phyloP scores from a whole-genome alignment of 768 basidiomycete genomes.

The Tylopilus felleus region DNA sequence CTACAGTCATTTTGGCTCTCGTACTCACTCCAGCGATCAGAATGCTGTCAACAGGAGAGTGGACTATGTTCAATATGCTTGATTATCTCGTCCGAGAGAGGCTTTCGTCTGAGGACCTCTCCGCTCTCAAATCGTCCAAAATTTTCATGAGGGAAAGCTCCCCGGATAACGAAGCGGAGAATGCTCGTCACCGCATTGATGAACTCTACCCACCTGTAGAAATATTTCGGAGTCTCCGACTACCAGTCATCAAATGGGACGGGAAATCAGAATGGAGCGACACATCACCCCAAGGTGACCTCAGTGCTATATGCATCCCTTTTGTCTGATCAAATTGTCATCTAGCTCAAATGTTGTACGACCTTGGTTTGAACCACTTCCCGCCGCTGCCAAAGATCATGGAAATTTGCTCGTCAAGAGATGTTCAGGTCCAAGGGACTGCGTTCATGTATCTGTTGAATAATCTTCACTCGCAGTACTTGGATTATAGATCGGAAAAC shows the following conservation, averaged over 20 bases:
- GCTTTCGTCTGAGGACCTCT: not conserved
- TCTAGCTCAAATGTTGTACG: conserved; percentile 67
- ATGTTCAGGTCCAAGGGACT: conserved; percentile 42
- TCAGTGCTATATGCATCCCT: not conserved
- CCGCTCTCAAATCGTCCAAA: no score
- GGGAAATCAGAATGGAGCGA: conserved; percentile 65
- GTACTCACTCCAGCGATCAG: not conserved
- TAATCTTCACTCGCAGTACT: conserved; percentile 57
- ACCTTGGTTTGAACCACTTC: conserved; percentile 57
- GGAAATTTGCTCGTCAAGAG: conserved; percentile 55
- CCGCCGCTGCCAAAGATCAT: conserved; percentile 67
- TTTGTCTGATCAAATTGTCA: not conserved
- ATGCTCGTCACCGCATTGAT: conserved; percentile 51
- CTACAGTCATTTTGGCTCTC: not conserved
- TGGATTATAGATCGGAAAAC: conserved; percentile 46
- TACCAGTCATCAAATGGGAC: conserved; percentile 87
- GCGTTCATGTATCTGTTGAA: conserved; percentile 79
- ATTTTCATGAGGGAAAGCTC: conserved; percentile 11
- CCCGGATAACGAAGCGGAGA: conserved; percentile 26
- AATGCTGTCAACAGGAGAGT: not conserved
- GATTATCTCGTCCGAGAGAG: not conserved
- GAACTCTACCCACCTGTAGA: conserved; percentile 83
- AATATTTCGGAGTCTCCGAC: conserved; percentile 57
- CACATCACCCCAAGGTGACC: conserved; percentile 75
- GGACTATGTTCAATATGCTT: not conserved